Conservation (phyloP, 169 alveolate species). For the Eimeria praecox region DNA sequence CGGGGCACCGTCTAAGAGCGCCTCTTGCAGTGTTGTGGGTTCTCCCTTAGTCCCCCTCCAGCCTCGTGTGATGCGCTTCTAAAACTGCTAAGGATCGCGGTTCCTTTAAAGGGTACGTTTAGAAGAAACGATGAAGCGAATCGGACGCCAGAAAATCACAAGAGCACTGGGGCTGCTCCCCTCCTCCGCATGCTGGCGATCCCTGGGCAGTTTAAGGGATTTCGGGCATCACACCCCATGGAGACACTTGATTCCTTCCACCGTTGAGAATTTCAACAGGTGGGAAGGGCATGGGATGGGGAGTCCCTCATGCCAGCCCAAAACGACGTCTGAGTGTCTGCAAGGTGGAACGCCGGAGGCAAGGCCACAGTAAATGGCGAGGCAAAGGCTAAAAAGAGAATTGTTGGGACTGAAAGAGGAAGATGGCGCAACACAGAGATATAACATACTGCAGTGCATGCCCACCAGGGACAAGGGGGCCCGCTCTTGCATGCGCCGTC, state of each 20-base stretch:
- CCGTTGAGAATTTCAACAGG: neutral
- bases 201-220: constrained; percentile 2
- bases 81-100: neutral
- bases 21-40: neutral
- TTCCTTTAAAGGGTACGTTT: neutral
- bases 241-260: neutral
- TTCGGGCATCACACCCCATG: constrained; percentile 20
- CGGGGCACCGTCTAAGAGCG: neutral
- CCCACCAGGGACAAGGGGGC: constrained; percentile 20
- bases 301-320: neutral
- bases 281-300: neutral
- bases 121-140: neutral
- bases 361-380: neutral
- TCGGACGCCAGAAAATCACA: neutral
- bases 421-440: neutral
- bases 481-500: constrained; percentile 51
- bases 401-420: neutral
- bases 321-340: neutral
- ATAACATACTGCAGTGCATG: neutral
- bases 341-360: constrained; percentile 3
- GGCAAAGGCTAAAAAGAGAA: neutral
- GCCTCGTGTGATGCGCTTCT: neutral
- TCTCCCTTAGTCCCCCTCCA: constrained; percentile 4
- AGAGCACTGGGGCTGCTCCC: neutral
- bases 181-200: neutral